phyloP scores from a whole-genome alignment of 805 yeast species.

The Candida boleticola region DNA sequence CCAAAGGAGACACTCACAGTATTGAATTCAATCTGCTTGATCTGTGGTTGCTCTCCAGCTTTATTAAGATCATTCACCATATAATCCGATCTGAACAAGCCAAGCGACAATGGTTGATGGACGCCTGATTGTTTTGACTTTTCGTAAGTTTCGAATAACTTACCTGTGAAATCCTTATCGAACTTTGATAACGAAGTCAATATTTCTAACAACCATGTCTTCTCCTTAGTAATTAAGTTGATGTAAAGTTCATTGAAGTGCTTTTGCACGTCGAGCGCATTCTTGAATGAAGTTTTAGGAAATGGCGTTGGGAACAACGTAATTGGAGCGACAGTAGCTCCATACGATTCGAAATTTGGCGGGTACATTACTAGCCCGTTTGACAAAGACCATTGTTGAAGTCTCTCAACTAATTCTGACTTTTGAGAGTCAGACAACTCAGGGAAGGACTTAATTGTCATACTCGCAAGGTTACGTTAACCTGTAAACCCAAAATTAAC shows the following conservation, averaged over 20 bases:
- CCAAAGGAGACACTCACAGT: conserved; percentile 96
- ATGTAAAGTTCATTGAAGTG: conserved; percentile 74
- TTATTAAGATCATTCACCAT: conserved; percentile 50
- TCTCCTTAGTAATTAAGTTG: conserved; percentile 52
- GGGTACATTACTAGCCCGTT: conserved; percentile 86
- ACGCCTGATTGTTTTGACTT: conserved; percentile 45
- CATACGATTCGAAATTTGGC: conserved; percentile 44
- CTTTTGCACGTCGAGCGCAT: conserved; percentile 65
- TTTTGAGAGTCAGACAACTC: conserved; percentile 24
- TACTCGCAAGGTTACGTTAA: neutral
- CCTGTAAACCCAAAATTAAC: no score
- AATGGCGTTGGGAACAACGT: conserved; percentile 91
- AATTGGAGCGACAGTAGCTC: conserved; percentile 73
- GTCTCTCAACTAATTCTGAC: conserved; percentile 37
- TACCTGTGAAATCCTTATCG: conserved; percentile 82
- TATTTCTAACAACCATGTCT: conserved; percentile 60
- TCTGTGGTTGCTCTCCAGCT: conserved; percentile 27
- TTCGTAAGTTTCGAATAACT: conserved; percentile 59
- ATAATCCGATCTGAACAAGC: conserved; percentile 88
- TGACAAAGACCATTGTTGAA: conserved; percentile 74
- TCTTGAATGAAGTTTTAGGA: conserved; percentile 62
- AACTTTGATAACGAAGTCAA: conserved; percentile 52
- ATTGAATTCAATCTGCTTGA: conserved; percentile 95
- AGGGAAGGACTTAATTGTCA: conserved; percentile 30
- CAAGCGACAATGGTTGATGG: conserved; percentile 68